These are phyloP conservation scores for Hericium alpestre DNA, from an alignment of 768 basidiomycete species.

Conservation along the genomic window DNA sequence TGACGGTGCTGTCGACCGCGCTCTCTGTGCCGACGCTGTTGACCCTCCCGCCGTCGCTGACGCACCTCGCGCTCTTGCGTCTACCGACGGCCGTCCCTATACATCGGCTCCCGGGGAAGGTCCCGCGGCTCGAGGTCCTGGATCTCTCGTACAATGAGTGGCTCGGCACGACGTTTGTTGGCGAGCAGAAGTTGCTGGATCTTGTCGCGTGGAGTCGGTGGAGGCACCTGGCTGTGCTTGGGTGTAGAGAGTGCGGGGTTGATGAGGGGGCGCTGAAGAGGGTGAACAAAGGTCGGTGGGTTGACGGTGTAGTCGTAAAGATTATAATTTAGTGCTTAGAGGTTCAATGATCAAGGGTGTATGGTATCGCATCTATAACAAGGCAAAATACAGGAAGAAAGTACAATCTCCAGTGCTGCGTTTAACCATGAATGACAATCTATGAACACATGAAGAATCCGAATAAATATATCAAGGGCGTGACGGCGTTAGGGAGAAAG, in stretches of 20 bases:
- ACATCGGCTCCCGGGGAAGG: conserved; percentile 44
- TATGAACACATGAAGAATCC: too few relatives aligned
- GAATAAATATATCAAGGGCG: too few relatives aligned
- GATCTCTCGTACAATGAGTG: conserved; percentile 62
- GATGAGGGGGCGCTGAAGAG: conserved; percentile 29
- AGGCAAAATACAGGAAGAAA: too few relatives aligned
- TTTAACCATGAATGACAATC: too few relatives aligned
- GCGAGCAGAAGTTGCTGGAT: conserved; percentile 29
- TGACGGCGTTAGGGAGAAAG: conserved; percentile 30
- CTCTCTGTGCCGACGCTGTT: conserved; percentile 36
- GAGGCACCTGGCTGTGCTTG: conserved; percentile 42
- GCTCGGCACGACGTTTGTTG: conserved; percentile 22
- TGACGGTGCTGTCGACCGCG: conserved; percentile 40
- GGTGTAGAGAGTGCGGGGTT: conserved; percentile 43
- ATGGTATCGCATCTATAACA: too few relatives aligned
- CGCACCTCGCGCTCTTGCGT: conserved; percentile 47
- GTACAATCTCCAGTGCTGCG: too few relatives aligned
- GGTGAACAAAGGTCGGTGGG: conserved; percentile 56
- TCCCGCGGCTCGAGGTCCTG: conserved; percentile 51
- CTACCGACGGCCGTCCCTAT: conserved; percentile 39
- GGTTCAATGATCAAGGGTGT: not conserved
- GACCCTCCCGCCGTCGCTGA: conserved; percentile 53
- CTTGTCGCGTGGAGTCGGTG: conserved; percentile 51
- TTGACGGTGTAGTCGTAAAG: conserved; percentile 32
- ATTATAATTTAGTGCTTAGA: conserved; percentile 29